These are phyloP conservation scores for Acidiella bohemica DNA, from an alignment of 495 filamentous ascomycete species.

Conservation along the genomic window DNA sequence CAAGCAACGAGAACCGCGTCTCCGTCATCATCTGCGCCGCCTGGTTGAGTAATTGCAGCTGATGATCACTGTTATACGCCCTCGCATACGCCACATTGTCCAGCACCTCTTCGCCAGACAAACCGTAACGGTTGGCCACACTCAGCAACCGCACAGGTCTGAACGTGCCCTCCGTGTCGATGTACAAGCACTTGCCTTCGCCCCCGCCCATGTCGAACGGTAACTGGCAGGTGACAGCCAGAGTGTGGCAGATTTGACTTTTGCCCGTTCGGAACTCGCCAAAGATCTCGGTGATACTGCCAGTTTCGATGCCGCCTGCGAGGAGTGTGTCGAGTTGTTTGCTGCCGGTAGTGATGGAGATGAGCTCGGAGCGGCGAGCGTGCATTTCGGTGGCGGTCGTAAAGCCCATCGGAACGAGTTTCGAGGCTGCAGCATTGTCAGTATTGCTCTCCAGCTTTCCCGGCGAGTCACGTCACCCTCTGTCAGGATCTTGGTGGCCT, in stretches of 20 bases:
- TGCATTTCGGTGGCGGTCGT: conserved; percentile 99
- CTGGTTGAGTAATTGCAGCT: conserved; percentile 85
- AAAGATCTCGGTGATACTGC: conserved; percentile 96
- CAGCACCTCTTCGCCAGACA: conserved; percentile 91
- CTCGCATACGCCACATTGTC: conserved; percentile 97
- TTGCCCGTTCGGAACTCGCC: conserved; percentile 97
- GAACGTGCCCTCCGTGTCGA: conserved; percentile 96
- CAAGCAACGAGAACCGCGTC: conserved; percentile 85
- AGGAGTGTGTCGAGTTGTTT: conserved; percentile 93
- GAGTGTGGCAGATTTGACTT: conserved; percentile 93
- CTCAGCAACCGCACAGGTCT: conserved; percentile 71
- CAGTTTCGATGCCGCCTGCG: conserved; percentile 89
- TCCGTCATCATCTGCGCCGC: conserved; percentile 98
- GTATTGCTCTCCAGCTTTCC: too few relatives aligned
- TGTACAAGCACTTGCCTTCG: conserved; percentile 97
- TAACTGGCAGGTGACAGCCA: conserved; percentile 94
- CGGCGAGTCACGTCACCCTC: conserved; percentile 62
- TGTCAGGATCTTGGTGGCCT: conserved; percentile 81
- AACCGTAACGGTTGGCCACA: conserved; percentile 84
- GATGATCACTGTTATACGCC: conserved; percentile 96
- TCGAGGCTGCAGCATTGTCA: conserved; percentile 81
- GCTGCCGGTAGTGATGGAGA: conserved; percentile 93
- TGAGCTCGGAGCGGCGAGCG: conserved; percentile 83
- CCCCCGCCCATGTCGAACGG: conserved; percentile 98
- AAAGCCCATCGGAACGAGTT: conserved; percentile 95